Evolutionary conservation across 192 early-diverging fungal genomes (phyloP), one percentile per base, ranked within the genome.

Genomic region (Martensiomyces pterosporus): DNA sequence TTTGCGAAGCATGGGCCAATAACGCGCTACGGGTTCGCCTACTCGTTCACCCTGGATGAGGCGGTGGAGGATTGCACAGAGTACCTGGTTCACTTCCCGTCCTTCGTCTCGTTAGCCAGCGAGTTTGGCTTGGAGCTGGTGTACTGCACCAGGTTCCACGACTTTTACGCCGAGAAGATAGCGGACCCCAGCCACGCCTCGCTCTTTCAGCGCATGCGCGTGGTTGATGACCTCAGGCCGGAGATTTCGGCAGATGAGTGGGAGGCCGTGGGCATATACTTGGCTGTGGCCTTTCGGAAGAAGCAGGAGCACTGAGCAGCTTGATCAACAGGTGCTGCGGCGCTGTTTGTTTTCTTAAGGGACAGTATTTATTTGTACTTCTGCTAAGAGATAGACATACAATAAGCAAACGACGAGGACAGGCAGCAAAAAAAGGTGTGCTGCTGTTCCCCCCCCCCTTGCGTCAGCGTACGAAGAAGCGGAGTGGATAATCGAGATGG

Each of bases 51-150:
- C 45, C 78, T 97, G 13, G 84, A 83, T 24, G 94, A 99, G 66
- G 97, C 97, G 0, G 90, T 99, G 5, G 90, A 97, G 52, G 84
- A 92, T 57, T 96, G 94, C 72, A 92, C 93, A 3, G 94, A 97
- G 66, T 96, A 92, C 63, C 71, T 97, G 33, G 83, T 97, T 0
- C 87, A 93, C 37, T 87, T 93, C 60, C 82, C 85, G 4, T 84
- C 85, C 0, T 83, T 99, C 39, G 68, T 82, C 45, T 64, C 63
- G 85, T 52, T 97, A 21, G 96, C 96, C 14, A 47, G 24, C 14
- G 88, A 95, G 54, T 87, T 90, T 42, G 89, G 89, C 0, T 56
- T 99, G 10, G 81, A 84, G 58, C 75, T 91, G 14, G 58, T 84
- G n/a, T 82, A 82, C 51, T 79, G 84, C 29, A 72, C 82, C 40